Evolutionary conservation across 257 asterid genomes (phyloP).

Genomic region (Nicotiana tomentosiformis): DNA sequence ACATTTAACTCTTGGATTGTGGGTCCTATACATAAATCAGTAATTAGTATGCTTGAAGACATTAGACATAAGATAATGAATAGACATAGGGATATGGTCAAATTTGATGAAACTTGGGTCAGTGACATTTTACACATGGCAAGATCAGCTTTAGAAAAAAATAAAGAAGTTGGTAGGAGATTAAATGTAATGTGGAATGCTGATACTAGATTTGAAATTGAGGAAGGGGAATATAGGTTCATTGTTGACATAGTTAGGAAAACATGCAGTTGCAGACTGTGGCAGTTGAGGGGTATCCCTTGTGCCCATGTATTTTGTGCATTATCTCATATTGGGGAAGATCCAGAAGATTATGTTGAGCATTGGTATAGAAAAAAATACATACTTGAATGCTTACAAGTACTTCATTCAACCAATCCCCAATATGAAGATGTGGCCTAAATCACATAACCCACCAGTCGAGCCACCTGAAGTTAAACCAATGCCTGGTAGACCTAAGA

Average conservation of each 20-base stretch:
- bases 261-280: not conserved
- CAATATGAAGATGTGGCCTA: not conserved
- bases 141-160: not conserved
- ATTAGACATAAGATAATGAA: not conserved
- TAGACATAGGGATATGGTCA: not conserved
- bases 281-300: not conserved
- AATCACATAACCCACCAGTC: too few relatives aligned
- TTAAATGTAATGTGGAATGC: not conserved
- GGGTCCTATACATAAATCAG: not conserved
- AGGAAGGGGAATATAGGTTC: not conserved
- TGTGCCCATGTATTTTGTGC: not conserved
- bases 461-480: not conserved
- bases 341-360: not conserved
- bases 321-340: not conserved
- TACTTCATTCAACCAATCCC: too few relatives aligned
- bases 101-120: not conserved
- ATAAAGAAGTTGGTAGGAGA: not conserved
- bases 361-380: not conserved
- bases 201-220: not conserved
- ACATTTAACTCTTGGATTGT: not conserved
- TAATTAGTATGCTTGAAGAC: not conserved
- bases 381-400: not conserved
- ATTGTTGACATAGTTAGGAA: too few relatives aligned
- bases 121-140: not conserved
- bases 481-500: too few relatives aligned